Conservation (phyloP, 2,329 filamentous ascomycete genomes). For the Tolypocladium tundrense region DNA sequence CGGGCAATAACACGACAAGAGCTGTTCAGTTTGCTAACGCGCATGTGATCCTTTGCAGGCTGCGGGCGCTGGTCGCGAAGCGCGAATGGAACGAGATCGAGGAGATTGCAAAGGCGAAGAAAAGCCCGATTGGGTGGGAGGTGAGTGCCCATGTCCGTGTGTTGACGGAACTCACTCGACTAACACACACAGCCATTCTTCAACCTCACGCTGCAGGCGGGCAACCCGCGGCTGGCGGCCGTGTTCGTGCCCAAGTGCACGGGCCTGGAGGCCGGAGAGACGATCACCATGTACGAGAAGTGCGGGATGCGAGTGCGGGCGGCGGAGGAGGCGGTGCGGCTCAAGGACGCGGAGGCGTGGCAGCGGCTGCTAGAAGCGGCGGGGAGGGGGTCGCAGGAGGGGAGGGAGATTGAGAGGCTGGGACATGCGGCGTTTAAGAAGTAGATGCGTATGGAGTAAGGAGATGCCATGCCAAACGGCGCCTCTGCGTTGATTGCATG, state of each 20-base stretch:
- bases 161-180: background rate
- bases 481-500: background rate
- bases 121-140: slow-evolving; percentile 95
- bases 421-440: slow-evolving; percentile 48
- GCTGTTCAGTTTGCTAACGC: background rate
- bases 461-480: background rate
- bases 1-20: background rate
- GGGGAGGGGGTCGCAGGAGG: slow-evolving; percentile 54
- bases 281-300: slow-evolving; percentile 90
- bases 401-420: slow-evolving; percentile 73
- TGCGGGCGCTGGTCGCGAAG: slow-evolving; percentile 81
- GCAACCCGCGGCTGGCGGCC: slow-evolving; percentile 77
- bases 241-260: slow-evolving; percentile 84
- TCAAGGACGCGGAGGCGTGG: slow-evolving; percentile 68
- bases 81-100: slow-evolving; percentile 90
- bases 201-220: slow-evolving; percentile 77
- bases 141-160: slow-evolving; percentile 36
- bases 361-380: slow-evolving; percentile 65
- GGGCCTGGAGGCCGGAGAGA: slow-evolving; percentile 53
- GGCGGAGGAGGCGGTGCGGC: slow-evolving; percentile 79
- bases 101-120: slow-evolving; percentile 67
- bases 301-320: slow-evolving; percentile 84
- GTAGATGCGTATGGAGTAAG: slow-evolving; percentile 1
- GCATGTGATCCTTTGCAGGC: slow-evolving; percentile 29
- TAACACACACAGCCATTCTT: slow-evolving; percentile 63